Percentiles rank a stretch among this genome's conserved stretches.
These are phyloP conservation scores for Hemisphaericaspora subhashii DNA, from an alignment of 1,139 yeast species.

Conservation along the genomic window DNA sequence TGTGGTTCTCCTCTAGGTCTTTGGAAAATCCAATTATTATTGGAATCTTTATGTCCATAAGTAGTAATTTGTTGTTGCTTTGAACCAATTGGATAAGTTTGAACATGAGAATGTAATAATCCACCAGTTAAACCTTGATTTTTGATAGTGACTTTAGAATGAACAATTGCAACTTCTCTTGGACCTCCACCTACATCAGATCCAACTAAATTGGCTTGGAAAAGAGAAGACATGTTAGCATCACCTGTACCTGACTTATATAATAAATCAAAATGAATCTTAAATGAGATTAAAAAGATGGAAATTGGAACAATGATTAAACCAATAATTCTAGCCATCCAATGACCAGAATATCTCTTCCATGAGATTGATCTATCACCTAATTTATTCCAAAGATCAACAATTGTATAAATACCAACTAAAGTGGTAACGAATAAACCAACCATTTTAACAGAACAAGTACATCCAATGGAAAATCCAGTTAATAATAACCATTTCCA, in stretches of 20 bases:
- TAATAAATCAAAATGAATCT: conserved; percentile 71
- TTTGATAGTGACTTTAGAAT: conserved; percentile 76
- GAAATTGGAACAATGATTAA: conserved; percentile 61
- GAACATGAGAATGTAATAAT: conserved; percentile 90
- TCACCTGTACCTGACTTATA: conserved; percentile 89
- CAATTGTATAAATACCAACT: conserved; percentile 74
- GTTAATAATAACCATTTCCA: conserved; percentile 87
- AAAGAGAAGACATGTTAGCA: conserved; percentile 93
- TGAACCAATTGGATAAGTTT: conserved; percentile 92
- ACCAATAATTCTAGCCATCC: conserved; percentile 63
- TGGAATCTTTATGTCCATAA: conserved; percentile 86
- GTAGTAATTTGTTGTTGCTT: conserved; percentile 95
- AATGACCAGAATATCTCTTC: conserved; percentile 55
- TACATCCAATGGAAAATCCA: conserved; percentile 75
- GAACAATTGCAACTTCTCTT: conserved; percentile 78
- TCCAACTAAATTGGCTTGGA: conserved; percentile 90
- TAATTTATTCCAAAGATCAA: conserved; percentile 69
- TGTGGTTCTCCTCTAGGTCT: conserved; percentile 61
- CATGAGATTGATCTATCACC: conserved; percentile 57
- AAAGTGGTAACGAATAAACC: conserved; percentile 74
- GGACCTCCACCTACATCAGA: conserved; percentile 85
- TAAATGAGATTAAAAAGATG: conserved; percentile 66
- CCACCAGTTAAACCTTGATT: conserved; percentile 93
- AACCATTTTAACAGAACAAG: conserved; percentile 84
- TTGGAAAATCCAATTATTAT: conserved; percentile 89